Conservation (phyloP, 257 asterid species). For the Solanum microdontum region DNA sequence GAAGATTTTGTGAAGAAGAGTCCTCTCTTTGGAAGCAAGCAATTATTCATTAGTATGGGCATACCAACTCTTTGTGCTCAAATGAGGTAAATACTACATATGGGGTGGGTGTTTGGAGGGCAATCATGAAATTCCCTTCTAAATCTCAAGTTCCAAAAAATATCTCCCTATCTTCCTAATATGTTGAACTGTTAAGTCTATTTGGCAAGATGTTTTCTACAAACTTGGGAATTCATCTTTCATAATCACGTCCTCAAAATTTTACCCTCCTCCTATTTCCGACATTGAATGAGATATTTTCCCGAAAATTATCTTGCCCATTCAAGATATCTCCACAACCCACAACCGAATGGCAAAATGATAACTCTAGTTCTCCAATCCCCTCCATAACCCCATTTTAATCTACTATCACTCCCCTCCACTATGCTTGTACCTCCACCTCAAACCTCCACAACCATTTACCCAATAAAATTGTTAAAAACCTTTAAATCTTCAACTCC, state of each 20-base stretch:
- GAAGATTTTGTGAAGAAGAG: too few relatives aligned
- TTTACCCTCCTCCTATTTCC: background rate
- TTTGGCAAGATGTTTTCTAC: background rate
- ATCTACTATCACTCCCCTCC: background rate
- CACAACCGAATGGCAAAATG: background rate
- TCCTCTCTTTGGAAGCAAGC: too few relatives aligned
- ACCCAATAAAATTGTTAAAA: background rate
- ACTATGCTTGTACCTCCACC: background rate
- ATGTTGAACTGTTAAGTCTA: background rate
- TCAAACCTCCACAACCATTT: background rate
- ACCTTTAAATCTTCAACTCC: background rate
- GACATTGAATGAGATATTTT: background rate
- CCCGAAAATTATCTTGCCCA: background rate
- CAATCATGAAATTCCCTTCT: background rate
- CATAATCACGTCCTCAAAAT: background rate
- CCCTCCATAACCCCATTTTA: background rate
- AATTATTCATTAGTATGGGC: too few relatives aligned
- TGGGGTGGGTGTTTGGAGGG: too few relatives aligned
- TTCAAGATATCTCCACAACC: background rate
- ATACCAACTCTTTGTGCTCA: too few relatives aligned
- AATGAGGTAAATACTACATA: too few relatives aligned
- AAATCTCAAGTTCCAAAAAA: background rate
- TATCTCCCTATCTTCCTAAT: background rate
- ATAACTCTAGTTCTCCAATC: background rate
- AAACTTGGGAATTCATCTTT: background rate